These are phyloP conservation scores for Harrya chromipes DNA, from an alignment of 768 basidiomycete genomes.

Conservation along the genomic window DNA sequence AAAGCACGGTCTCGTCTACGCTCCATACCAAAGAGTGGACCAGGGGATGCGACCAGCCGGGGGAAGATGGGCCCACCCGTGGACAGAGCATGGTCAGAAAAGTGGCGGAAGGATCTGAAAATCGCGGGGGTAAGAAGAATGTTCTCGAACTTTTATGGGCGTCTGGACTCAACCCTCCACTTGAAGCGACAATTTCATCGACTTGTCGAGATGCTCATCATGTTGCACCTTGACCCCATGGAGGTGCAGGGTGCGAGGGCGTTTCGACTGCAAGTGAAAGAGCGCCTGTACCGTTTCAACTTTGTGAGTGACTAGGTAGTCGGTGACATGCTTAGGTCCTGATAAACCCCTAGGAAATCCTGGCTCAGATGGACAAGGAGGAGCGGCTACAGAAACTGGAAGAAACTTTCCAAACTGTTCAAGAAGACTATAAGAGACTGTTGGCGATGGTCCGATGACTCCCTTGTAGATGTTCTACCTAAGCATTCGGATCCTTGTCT, in stretches of 20 bases:
- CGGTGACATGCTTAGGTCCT: not conserved
- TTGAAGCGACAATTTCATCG: conserved; percentile 89
- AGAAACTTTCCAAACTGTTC: conserved; percentile 87
- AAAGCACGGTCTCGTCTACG: conserved; percentile 41
- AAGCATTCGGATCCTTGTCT: not conserved
- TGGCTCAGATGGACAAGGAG: conserved; percentile 82
- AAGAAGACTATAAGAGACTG: conserved; percentile 82
- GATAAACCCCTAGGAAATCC: conserved; percentile 60
- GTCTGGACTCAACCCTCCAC: not conserved
- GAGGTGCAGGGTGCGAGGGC: conserved; percentile 56
- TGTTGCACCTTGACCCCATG: conserved; percentile 61
- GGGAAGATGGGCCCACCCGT: conserved; percentile 78
- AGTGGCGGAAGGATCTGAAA: conserved; percentile 80
- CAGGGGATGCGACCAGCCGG: conserved; percentile 25
- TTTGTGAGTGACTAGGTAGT: conserved; percentile 54
- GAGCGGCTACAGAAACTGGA: conserved; percentile 88
- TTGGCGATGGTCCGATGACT: conserved; percentile 45
- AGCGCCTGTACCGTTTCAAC: conserved; percentile 92
- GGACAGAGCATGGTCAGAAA: conserved; percentile 74
- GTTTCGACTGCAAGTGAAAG: conserved; percentile 90
- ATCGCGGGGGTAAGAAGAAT: conserved; percentile 69
- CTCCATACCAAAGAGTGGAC: conserved; percentile 20
- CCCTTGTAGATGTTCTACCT: conserved; percentile 10
- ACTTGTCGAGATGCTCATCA: conserved; percentile 86
- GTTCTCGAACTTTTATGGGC: not conserved